Base-by-base conservation (phyloP, 1,284 basidiomycete genomes). In the Jaminaea rosea region DNA sequence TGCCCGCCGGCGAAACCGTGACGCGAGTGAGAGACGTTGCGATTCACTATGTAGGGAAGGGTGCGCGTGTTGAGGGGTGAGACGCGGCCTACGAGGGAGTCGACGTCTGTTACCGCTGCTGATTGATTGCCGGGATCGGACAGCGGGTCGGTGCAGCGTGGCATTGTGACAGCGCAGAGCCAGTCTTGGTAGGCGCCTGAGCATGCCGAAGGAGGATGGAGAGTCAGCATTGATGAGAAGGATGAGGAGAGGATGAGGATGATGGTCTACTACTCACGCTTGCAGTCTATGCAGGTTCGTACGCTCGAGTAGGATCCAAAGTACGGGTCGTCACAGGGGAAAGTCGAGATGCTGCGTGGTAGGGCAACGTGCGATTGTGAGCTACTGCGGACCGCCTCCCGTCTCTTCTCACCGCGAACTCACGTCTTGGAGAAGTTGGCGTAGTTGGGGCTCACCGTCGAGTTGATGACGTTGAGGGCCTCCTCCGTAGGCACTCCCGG, bases 151-250 rank as follows among this genome's bases (percentile, higher is more conserved):
- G 72, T 71, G 53, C 76, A 77, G 9, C 76, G 60, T 1, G 76
- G 76, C 55, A 77, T 72, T 5, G 68, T 59, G 11, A 74, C 66
- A n/a, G 74, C 68, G 52, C 76, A 77, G 0, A 75, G 53, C 73
- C 75, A 77, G 45, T 69, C 64, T 23, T 56, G 65, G 51, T 77
- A 77, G 2, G 75, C n/a, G n/a, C n/a, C n/a, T n/a, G n/a, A n/a
- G n/a, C n/a, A n/a, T n/a, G n/a, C n/a, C n/a, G n/a, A n/a, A n/a
- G n/a, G n/a, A n/a, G n/a, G n/a, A n/a, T n/a, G n/a, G n/a, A n/a
- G n/a, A n/a, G n/a, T n/a, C n/a, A n/a, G n/a, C n/a, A n/a, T n/a
- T n/a, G n/a, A n/a, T n/a, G n/a, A n/a, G n/a, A n/a, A n/a, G n/a
- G n/a, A n/a, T n/a, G n/a, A n/a, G n/a, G n/a, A n/a, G n/a, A n/a